Conservation (phyloP, 2,329 filamentous ascomycete genomes). For the Endoconidiophora polonica region DNA sequence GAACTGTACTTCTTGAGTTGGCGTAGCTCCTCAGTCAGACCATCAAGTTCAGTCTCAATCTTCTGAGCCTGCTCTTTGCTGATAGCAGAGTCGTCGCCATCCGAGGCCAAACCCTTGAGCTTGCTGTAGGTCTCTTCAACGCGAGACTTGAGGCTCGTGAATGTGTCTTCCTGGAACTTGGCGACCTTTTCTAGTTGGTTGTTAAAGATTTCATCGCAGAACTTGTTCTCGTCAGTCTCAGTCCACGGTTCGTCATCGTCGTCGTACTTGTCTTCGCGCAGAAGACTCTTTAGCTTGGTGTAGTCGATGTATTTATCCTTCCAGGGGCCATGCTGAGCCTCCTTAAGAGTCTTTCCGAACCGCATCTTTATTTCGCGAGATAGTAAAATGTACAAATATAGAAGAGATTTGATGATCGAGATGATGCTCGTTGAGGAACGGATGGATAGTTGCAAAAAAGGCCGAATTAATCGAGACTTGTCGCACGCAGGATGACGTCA, state of each 20-base stretch:
- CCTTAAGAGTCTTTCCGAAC: constrained; percentile 76
- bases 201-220: constrained; percentile 91
- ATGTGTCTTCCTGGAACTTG: constrained; percentile 68
- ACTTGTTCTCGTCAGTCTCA: constrained; percentile 79
- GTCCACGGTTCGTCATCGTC: constrained; percentile 64
- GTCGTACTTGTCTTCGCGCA: constrained; percentile 55
- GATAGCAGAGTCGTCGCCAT: constrained; percentile 36
- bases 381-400: not conserved
- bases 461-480: too few species aligned
- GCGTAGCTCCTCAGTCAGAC: constrained; percentile 76
- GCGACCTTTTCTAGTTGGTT: constrained; percentile 91
- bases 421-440: too few species aligned
- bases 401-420: not conserved
- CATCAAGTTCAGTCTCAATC: constrained; percentile 65
- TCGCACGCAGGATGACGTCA: too few species aligned
- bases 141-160: constrained; percentile 37
- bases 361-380: constrained; percentile 45
- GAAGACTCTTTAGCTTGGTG: constrained; percentile 71
- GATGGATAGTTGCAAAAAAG: too few species aligned
- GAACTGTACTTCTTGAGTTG: constrained; percentile 90
- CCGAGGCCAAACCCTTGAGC: constrained; percentile 64
- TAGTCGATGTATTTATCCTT: constrained; percentile 93
- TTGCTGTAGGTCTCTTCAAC: constrained; percentile 45
- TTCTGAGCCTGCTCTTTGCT: constrained; percentile 44
- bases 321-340: constrained; percentile 73